phyloP scores from a whole-genome alignment of 2,329 filamentous ascomycete species.

The Fusarium illudens region DNA sequence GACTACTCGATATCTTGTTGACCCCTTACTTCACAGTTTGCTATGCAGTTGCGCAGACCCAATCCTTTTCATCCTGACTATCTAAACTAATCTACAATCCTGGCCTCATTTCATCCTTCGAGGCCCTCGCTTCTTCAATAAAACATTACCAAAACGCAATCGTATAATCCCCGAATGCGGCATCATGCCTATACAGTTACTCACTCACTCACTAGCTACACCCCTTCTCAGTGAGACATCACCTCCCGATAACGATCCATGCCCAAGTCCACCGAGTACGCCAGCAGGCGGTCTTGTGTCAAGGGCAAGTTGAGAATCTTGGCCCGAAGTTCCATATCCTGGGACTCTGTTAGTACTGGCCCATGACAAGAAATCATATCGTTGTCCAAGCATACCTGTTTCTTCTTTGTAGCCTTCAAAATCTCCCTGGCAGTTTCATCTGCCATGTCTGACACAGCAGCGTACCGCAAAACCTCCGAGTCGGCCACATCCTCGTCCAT shows the following conservation, averaged over 20 bases:
- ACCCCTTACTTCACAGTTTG: not conserved
- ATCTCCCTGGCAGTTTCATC: constrained; percentile 74
- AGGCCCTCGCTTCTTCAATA: constrained; percentile 4
- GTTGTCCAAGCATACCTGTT: constrained; percentile 58
- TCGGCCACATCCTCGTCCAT: constrained; percentile 58
- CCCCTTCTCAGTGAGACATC: constrained; percentile 56
- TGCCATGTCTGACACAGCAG: constrained; percentile 85
- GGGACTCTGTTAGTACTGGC: constrained; percentile 28
- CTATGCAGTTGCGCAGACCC: not conserved
- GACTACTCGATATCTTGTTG: too few species aligned
- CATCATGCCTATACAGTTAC: constrained; percentile 14
- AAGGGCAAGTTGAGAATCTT: constrained; percentile 68
- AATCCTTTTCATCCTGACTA: constrained; percentile 23
- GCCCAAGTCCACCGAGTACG: constrained; percentile 75
- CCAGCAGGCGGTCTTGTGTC: constrained; percentile 75
- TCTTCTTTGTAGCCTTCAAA: constrained; percentile 62
- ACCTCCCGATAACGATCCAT: constrained; percentile 73
- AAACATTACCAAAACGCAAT: constrained; percentile 31
- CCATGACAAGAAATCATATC: not conserved
- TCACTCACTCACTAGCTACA: not conserved
- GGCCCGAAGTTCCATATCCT: constrained; percentile 50
- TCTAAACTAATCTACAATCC: constrained; percentile 42
- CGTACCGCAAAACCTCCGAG: constrained; percentile 62
- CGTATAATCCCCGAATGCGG: constrained; percentile 13
- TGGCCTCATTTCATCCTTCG: constrained; percentile 16